Percentiles rank a stretch among this genome's conserved stretches.
Evolutionary conservation across 2,329 filamentous ascomycete species (phyloP).

Genomic region (Aspergillus sp.): DNA sequence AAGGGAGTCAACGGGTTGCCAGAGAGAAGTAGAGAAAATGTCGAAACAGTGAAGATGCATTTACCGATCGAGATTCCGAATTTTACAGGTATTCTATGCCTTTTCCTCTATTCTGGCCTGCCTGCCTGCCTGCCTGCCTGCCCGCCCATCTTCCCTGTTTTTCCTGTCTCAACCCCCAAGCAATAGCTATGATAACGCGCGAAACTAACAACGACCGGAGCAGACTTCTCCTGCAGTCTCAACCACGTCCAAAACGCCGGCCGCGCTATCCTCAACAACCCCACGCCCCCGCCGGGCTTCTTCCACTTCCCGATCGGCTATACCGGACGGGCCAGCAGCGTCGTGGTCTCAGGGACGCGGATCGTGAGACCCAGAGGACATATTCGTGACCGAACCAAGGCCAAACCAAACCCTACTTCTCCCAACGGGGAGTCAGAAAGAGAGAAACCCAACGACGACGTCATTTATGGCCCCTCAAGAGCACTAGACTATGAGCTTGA

Average conservation of each 20-base stretch:
- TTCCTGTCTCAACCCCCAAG: constrained; percentile 30
- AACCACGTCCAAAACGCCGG: constrained; percentile 28
- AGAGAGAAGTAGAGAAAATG: constrained; percentile 17
- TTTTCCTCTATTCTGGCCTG: constrained; percentile 37
- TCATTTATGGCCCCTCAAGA: constrained; percentile 21
- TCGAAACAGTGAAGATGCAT: constrained; percentile 50
- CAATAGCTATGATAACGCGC: constrained; percentile 39
- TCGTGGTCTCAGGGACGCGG: constrained; percentile 51
- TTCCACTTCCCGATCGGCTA: constrained; percentile 55
- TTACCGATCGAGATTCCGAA: constrained; percentile 57
- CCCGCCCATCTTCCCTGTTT: constrained; percentile 41
- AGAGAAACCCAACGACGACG: constrained; percentile 15
- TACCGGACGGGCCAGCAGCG: constrained; percentile 54
- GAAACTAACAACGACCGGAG: neutral
- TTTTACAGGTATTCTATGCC: constrained; percentile 59
- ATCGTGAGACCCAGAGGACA: constrained; percentile 50
- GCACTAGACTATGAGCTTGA: constrained; percentile 45
- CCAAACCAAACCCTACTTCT: neutral
- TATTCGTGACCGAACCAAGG: constrained; percentile 18
- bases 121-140: no score
- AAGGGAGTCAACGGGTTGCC: constrained; percentile 13
- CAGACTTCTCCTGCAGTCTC: constrained; percentile 40
- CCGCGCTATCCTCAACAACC: constrained; percentile 25
- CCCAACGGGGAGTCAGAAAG: no score
- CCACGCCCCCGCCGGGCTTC: constrained; percentile 36